Base-by-base conservation (phyloP, 306 rosid species). In the Ceratonia siliqua region DNA sequence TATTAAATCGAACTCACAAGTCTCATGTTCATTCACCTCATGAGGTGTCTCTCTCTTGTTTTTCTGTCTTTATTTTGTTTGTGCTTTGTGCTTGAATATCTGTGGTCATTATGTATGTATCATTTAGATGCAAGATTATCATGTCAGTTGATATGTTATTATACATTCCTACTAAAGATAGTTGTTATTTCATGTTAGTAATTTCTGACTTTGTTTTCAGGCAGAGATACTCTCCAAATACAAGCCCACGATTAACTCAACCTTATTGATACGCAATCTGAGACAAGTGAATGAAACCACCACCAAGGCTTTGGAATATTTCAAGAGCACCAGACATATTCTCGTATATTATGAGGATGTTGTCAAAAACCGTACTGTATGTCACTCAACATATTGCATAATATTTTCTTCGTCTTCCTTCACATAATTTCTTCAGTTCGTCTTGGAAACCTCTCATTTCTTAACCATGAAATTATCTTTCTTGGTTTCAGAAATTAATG, bases 1-100 rank as follows among this genome's bases (percentile, higher is more conserved):
- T 63, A 32, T 82, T 95, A 68, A 95, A 95, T 20, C 98, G 99
- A 61, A 95, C 97, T 74, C 99, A 95, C 89, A 95, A 95, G 84
- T 95, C 99, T 81, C 99, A 95, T 39, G 92, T 87, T 46, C 99
- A 95, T 87, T 95, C 99, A 45, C 85, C 88, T 43, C 88, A 73
- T 21, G 98, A 95, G 95, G 99, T 94, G 59, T 71, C 67, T 50
- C 81, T 84, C 81, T 62, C 48, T 63, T 66, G 58, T 41, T 41
- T 36, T 4, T 11, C 15, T 21, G 1, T 36, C 57, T 12, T 38
- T 28, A 28, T 28, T 41, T 25, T 50, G 57, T 65, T 28, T 54
- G 49, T 55, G 42, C 59, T 22, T 5, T 62, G 32, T 30, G 45
- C 61, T 49, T 49, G 66, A 42, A 41, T 61, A 24, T 75, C 57